Conservation (phyloP, 495 filamentous ascomycete genomes). For the Lasiosphaeris hirsuta region DNA sequence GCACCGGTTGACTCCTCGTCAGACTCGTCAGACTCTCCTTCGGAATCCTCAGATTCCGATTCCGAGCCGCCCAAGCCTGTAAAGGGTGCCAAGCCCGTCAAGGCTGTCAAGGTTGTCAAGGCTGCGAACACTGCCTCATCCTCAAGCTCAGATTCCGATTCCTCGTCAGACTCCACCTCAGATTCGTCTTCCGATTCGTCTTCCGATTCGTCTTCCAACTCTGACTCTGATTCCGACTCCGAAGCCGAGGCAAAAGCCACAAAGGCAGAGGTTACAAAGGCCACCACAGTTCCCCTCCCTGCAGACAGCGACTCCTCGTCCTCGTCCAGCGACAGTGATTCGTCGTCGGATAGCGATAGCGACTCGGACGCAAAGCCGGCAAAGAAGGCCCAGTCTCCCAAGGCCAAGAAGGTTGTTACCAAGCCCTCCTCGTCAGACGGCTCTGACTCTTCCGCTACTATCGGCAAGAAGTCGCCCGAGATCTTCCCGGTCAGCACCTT, state of each 20-base stretch:
- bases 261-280: slow-evolving; percentile 41
- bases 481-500: slow-evolving; percentile 30
- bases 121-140: slow-evolving; percentile 36
- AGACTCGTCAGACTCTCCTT: slow-evolving; percentile 14
- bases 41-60: slow-evolving; percentile 40
- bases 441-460: slow-evolving; percentile 41
- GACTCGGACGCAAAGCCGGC: slow-evolving; percentile 27
- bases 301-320: slow-evolving; percentile 33
- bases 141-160: slow-evolving; percentile 30
- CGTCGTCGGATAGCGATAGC: slow-evolving; percentile 35
- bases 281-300: slow-evolving; percentile 52
- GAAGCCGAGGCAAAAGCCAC: not conserved
- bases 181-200: slow-evolving; percentile 31
- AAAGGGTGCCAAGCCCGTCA: slow-evolving; percentile 31
- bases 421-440: slow-evolving; percentile 18
- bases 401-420: slow-evolving; percentile 24
- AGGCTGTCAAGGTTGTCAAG: slow-evolving; percentile 37
- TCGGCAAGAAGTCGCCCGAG: slow-evolving; percentile 41
- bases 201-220: slow-evolving; percentile 28
- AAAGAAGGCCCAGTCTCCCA: slow-evolving; percentile 12
- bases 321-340: slow-evolving; percentile 30
- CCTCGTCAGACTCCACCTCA: slow-evolving; percentile 26
- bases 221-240: slow-evolving; percentile 38
- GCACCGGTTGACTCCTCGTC: slow-evolving; percentile 25
- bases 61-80: slow-evolving; percentile 25